These are phyloP conservation scores for Coemansia sp. DNA, from an alignment of 192 early-diverging fungal genomes.

Conservation along the genomic window DNA sequence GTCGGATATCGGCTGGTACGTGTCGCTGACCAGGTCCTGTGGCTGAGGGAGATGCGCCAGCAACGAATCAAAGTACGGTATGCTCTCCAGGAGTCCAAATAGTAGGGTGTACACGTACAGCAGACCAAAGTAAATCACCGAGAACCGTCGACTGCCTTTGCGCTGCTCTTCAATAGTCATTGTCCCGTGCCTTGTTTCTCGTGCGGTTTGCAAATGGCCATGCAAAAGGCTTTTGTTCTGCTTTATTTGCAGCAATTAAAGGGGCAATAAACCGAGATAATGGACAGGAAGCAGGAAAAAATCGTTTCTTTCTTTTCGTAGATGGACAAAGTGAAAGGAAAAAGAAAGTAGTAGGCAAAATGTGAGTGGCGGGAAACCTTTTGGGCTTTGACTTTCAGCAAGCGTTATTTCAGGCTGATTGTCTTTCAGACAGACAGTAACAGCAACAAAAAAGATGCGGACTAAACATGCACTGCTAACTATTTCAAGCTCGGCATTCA, in stretches of 20 bases:
- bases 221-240: neutral
- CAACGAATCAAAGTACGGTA: constrained; percentile 36
- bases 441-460: too few relatives aligned
- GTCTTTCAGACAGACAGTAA: too few relatives aligned
- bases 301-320: too few relatives aligned
- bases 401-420: too few relatives aligned
- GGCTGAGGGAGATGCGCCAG: constrained; percentile 48
- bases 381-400: too few relatives aligned
- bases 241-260: neutral
- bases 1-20: constrained; percentile 51
- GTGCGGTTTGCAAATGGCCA: neutral
- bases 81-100: constrained; percentile 37
- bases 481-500: too few relatives aligned
- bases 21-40: constrained; percentile 45
- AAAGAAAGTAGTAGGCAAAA: too few relatives aligned
- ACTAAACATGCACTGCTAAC: too few relatives aligned
- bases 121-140: constrained; percentile 45
- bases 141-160: constrained; percentile 35
- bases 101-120: constrained; percentile 49
- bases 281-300: too few relatives aligned
- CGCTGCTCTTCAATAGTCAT: constrained; percentile 16
- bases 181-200: neutral
- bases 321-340: too few relatives aligned
- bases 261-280: too few relatives aligned
- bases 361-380: too few relatives aligned